Base-by-base conservation (phyloP, 1,284 basidiomycete species). In the Tilletiopsis washingtonensis region DNA sequence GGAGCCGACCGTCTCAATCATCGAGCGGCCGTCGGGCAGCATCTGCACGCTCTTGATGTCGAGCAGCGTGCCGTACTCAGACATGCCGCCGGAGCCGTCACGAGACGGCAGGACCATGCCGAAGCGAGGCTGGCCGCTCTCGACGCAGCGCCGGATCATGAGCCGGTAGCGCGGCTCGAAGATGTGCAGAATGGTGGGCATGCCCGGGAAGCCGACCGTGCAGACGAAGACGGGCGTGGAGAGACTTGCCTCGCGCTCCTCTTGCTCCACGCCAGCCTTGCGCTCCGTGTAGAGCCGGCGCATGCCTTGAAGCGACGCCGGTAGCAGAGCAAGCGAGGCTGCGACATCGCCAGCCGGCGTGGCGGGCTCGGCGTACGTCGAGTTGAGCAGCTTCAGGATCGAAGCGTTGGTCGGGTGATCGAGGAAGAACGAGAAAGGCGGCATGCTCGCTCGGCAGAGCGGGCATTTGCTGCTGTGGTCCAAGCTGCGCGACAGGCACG, bases 221-320 rank as follows among this genome's bases (percentile, higher is more conserved):
- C 85, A 88, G 56, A 91, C 82, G 63, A 96, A 91, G 58, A 97
- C 84, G 41, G 91, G 89, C 12, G 88, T 91, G 68, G 89, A 83
- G 46, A 91, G 79, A 24, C 84, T 78, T 5, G 82, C 79, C 64
- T 88, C 81, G 44, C 82, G 83, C 71, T 87, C 86, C 64, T 88
- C 87, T 43, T 80, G 78, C 57, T 84, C 82, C 44, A 88, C 80
- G 15, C 79, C 75, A 6, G 77, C 74, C 21, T 78, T 80, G 32
- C 87, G 79, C 51, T 80, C 78, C 5, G 76, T 71, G 62, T 82
- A 66, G 15, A 64, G 53, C 1, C 45, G 49, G 38, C 17, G 32
- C 12, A 34, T 11, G 17, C 32, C 32, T 11, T 17, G 32, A 34
- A 29, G 14, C 25, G 24, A 11, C 25, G 42, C 12, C 21, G 42